Evolutionary conservation across 805 yeast species (phyloP).

Genomic region (Kluyveromyces starmeri): DNA sequence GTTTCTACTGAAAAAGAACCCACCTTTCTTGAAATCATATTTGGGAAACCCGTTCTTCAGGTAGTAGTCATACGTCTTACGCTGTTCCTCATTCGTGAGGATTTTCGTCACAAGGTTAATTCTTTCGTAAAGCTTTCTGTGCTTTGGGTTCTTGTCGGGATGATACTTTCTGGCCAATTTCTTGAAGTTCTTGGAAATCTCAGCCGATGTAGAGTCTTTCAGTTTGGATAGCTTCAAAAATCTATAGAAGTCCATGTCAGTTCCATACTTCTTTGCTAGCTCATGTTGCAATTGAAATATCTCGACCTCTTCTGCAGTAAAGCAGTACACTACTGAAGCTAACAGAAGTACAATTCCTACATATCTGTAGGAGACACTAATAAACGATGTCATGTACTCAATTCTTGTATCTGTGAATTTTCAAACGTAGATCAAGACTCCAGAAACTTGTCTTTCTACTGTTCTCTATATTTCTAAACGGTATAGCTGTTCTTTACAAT

Average conservation of each 20-base stretch:
- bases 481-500: too few relatives aligned
- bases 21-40: slow-evolving; percentile 57
- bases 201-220: slow-evolving; percentile 39
- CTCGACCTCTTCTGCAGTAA: slow-evolving; percentile 62
- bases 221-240: slow-evolving; percentile 43
- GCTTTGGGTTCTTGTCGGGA: slow-evolving; percentile 66
- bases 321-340: slow-evolving; percentile 37
- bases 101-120: slow-evolving; percentile 70
- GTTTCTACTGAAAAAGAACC: slow-evolving; percentile 49
- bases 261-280: slow-evolving; percentile 53
- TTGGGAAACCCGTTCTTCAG: slow-evolving; percentile 77
- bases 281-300: slow-evolving; percentile 66
- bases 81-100: slow-evolving; percentile 48
- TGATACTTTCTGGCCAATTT: slow-evolving; percentile 64
- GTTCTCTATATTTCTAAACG: too few relatives aligned
- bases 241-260: slow-evolving; percentile 54
- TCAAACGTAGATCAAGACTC: too few relatives aligned
- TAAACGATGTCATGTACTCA: too few relatives aligned
- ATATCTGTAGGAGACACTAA: too few relatives aligned
- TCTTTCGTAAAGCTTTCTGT: slow-evolving; percentile 53
- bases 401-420: too few relatives aligned
- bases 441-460: too few relatives aligned
- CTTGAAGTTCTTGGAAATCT: slow-evolving; percentile 59
- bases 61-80: slow-evolving; percentile 78
- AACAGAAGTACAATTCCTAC: slow-evolving; percentile 8